Conservation (phyloP, 108 stramenopile species). For the Skeletonema costatum region DNA sequence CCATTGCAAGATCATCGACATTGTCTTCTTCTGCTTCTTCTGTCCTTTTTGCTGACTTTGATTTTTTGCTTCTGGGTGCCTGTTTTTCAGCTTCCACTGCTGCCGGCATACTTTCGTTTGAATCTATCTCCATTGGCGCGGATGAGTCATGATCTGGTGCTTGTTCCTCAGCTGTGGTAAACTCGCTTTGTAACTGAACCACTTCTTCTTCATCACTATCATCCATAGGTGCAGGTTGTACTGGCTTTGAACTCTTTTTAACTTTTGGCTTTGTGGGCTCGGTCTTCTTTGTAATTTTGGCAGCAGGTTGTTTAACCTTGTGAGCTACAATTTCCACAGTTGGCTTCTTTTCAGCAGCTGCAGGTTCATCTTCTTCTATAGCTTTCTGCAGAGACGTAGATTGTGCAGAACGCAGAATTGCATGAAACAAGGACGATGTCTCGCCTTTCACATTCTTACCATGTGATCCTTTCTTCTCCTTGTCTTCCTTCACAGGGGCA, state of each 20-base stretch:
- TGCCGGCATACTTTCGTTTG: not conserved
- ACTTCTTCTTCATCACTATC: conserved; percentile 78
- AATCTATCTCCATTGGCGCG: not conserved
- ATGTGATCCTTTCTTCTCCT: conserved; percentile 8
- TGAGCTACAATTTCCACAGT: conserved; percentile 14
- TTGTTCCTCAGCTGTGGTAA: conserved; percentile 24
- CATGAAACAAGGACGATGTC: conserved; percentile 55
- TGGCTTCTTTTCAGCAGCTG: not conserved
- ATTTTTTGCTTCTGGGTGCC: not conserved
- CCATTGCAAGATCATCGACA: conserved; percentile 26
- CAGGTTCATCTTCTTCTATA: not conserved
- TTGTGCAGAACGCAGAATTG: conserved; percentile 63
- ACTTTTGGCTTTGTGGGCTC: conserved; percentile 5
- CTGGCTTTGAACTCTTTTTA: conserved; percentile 2
- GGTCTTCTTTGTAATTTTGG: not conserved
- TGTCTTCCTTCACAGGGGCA: conserved; percentile 71
- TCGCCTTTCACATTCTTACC: conserved; percentile 25
- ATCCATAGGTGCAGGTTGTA: conserved; percentile 31
- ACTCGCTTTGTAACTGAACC: conserved; percentile 68
- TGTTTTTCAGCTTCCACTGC: not conserved
- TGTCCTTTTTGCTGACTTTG: conserved; percentile 3
- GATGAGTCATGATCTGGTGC: not conserved
- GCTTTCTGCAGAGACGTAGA: conserved; percentile 4
- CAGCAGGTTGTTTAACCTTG: not conserved
- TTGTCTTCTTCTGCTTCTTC: conserved; percentile 1